These are phyloP conservation scores for Pythium aquatile DNA, from an alignment of 352 stramenopile species.

Conservation along the genomic window DNA sequence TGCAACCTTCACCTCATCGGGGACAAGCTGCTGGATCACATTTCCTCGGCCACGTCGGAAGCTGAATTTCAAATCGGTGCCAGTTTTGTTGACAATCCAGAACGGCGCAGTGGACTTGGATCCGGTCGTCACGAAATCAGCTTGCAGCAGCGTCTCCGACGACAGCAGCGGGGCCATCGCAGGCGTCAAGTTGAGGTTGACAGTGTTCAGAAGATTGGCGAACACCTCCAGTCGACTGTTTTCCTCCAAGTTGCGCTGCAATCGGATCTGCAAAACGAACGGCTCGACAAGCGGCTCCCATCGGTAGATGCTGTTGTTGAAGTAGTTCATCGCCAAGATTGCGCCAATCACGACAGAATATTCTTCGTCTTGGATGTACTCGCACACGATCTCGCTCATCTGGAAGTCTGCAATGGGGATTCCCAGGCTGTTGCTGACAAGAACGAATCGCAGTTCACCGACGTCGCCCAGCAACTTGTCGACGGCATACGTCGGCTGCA, in stretches of 20 bases:
- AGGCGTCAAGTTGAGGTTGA: slow-evolving; percentile 88
- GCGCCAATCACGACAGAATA: slow-evolving; percentile 77
- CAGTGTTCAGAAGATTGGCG: slow-evolving; percentile 77
- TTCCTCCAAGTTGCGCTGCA: slow-evolving; percentile 65
- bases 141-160: slow-evolving; percentile 73
- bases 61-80: slow-evolving; percentile 81
- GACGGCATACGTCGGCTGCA: slow-evolving; percentile 37
- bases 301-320: slow-evolving; percentile 91
- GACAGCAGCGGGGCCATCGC: slow-evolving; percentile 85
- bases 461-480: slow-evolving; percentile 87
- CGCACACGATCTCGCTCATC: slow-evolving; percentile 84
- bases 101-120: slow-evolving; percentile 88
- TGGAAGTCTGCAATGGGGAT: slow-evolving; percentile 87
- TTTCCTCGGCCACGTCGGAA: slow-evolving; percentile 79
- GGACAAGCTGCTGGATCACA: slow-evolving; percentile 75
- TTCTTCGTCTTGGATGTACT: slow-evolving; percentile 85
- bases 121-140: slow-evolving; percentile 83
- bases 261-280: slow-evolving; percentile 75
- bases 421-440: slow-evolving; percentile 88
- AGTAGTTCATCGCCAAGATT: slow-evolving; percentile 85
- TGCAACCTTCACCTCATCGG: slow-evolving; percentile 64
- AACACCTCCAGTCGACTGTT: slow-evolving; percentile 79
- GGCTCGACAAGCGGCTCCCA: slow-evolving; percentile 87
- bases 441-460: slow-evolving; percentile 75
- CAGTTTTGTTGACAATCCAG: slow-evolving; percentile 88